Percentiles rank a stretch among this genome's conserved stretches.
phyloP scores from a whole-genome alignment of 805 yeast species.

The Metschnikowia henanensis region DNA sequence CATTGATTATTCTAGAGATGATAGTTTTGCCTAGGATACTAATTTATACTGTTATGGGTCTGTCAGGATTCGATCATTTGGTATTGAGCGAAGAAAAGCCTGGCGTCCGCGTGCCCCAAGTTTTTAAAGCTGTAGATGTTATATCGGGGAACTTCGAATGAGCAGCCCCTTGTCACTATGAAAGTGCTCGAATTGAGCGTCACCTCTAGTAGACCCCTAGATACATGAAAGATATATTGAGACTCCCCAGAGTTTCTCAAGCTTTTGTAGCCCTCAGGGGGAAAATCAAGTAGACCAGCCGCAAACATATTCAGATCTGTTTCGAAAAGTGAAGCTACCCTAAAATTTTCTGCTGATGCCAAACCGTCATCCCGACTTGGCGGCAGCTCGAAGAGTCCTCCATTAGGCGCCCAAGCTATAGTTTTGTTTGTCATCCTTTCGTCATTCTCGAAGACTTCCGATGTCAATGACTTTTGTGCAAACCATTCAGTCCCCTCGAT shows the following conservation, averaged over 20 bases:
- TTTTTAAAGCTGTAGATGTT: slow-evolving; percentile 71
- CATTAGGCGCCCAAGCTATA: slow-evolving; percentile 67
- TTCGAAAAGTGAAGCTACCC: slow-evolving; percentile 64
- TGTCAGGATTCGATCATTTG: slow-evolving; percentile 19
- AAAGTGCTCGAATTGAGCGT: slow-evolving; percentile 59
- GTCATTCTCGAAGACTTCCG: slow-evolving; percentile 50
- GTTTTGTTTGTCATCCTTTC: slow-evolving; percentile 33
- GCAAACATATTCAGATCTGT: slow-evolving; percentile 64
- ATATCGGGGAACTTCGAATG: slow-evolving; percentile 79
- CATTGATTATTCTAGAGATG: not conserved
- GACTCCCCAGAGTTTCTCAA: slow-evolving; percentile 62
- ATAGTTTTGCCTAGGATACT: not conserved
- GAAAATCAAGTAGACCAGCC: slow-evolving; percentile 70
- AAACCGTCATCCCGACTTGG: slow-evolving; percentile 39
- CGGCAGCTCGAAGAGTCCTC: slow-evolving; percentile 43
- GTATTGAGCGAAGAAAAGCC: slow-evolving; percentile 75
- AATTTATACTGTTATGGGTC: no score
- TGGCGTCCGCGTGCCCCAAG: slow-evolving; percentile 55
- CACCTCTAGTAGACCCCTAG: slow-evolving; percentile 70
- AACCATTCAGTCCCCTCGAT: slow-evolving; percentile 56
- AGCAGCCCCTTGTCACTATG: slow-evolving; percentile 66
- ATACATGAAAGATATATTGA: slow-evolving; percentile 72
- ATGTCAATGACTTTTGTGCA: slow-evolving; percentile 36
- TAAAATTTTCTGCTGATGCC: slow-evolving; percentile 45
- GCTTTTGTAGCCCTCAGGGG: slow-evolving; percentile 59